phyloP scores from a whole-genome alignment of 129 eudicot species.

The Mikania micrantha region DNA sequence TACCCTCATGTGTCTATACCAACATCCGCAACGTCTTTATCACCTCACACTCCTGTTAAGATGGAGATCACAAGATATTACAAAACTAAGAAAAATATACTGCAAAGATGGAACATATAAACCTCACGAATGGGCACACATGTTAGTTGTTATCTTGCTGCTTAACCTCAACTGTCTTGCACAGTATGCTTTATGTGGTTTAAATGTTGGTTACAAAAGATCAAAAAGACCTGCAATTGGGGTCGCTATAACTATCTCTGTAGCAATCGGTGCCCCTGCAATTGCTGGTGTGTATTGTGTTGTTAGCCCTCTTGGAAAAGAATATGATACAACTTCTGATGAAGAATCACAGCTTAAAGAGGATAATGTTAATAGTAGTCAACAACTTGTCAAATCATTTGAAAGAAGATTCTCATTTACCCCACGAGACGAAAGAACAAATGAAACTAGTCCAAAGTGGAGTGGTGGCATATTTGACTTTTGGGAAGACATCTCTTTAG shows the following conservation, averaged over 20 bases:
- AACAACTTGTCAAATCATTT: constrained; percentile 35
- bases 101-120: constrained; percentile 89
- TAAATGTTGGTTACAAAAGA: constrained; percentile 72
- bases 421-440: constrained; percentile 36
- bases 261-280: constrained; percentile 91
- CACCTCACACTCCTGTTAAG: constrained; percentile 64
- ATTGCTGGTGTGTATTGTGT: constrained; percentile 72
- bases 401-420: constrained; percentile 73
- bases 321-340: constrained; percentile 47
- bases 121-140: constrained; percentile 94
- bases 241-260: constrained; percentile 63
- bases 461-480: constrained; percentile 83
- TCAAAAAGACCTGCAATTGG: constrained; percentile 76
- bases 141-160: constrained; percentile 65
- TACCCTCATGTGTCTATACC: constrained; percentile 87
- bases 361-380: constrained; percentile 21
- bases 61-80: constrained; percentile 73
- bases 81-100: constrained; percentile 59
- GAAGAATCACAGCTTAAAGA: constrained; percentile 64
- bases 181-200: constrained; percentile 78
- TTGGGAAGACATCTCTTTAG: constrained; percentile 86
- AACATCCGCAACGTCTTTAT: constrained; percentile 70
- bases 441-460: constrained; percentile 61
- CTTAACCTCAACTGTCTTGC: constrained; percentile 86
- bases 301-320: constrained; percentile 86